A percentile compares a stretch with the other conserved stretches of the same genome.
phyloP scores from a whole-genome alignment of 2,329 filamentous ascomycete species.

The Paraconiothyrium brasiliense region DNA sequence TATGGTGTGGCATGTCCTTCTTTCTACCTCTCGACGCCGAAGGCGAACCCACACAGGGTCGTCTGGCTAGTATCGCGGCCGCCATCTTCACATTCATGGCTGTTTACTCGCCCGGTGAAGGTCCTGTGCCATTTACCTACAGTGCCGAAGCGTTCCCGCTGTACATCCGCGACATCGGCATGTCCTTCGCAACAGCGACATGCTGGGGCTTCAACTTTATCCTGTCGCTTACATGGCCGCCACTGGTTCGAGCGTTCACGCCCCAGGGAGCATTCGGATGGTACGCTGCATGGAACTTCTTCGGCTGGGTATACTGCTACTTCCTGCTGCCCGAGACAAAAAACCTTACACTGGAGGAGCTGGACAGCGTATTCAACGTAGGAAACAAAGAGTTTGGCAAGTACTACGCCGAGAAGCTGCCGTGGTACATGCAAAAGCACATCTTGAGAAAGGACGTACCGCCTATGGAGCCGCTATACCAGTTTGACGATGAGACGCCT shows the following conservation, averaged over 20 bases:
- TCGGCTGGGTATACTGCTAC: constrained; percentile 57
- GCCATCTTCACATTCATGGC: constrained; percentile 63
- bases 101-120: constrained; percentile 48
- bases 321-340: constrained; percentile 45
- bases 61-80: constrained; percentile 47
- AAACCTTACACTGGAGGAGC: constrained; percentile 40
- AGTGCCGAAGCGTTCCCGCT: constrained; percentile 57
- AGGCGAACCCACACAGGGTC: constrained; percentile 27
- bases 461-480: constrained; percentile 37
- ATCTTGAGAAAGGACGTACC: constrained; percentile 41
- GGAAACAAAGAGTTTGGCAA: constrained; percentile 34
- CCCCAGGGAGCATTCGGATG: constrained; percentile 64
- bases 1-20: constrained; percentile 41
- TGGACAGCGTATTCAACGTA: constrained; percentile 44
- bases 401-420: constrained; percentile 43
- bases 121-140: constrained; percentile 48
- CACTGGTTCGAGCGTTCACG: constrained; percentile 58
- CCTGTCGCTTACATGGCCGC: constrained; percentile 64
- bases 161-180: constrained; percentile 54
- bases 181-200: constrained; percentile 60
- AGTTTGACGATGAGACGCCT: constrained; percentile 27
- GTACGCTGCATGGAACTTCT: constrained; percentile 65
- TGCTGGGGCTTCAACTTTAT: constrained; percentile 68
- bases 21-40: constrained; percentile 31
- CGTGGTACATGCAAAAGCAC: constrained; percentile 50